Conservation (phyloP, 345 rosid species). For the Barbarea vulgaris region DNA sequence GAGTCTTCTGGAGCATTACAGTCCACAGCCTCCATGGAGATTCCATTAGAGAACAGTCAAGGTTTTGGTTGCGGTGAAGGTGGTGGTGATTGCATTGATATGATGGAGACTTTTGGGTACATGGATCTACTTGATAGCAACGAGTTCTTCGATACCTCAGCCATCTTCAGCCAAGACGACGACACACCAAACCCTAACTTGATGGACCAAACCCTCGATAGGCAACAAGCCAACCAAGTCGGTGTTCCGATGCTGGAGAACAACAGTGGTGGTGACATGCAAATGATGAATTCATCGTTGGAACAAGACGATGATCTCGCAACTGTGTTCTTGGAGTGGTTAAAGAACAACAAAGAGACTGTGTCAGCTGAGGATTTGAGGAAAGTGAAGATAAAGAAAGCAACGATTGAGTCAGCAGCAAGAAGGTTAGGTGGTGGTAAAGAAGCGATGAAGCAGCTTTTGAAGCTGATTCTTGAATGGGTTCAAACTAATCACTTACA, state of each 20-base stretch:
- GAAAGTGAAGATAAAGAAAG: conserved; percentile 87
- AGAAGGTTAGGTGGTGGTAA: conserved; percentile 87
- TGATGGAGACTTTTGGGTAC: conserved; percentile 81
- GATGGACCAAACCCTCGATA: conserved; percentile 39
- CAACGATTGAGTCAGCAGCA: conserved; percentile 89
- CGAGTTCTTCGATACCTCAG: conserved; percentile 73
- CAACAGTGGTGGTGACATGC: conserved; percentile 40
- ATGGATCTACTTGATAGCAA: conserved; percentile 76
- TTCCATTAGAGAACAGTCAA: conserved; percentile 42
- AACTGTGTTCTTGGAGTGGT: conserved; percentile 84
- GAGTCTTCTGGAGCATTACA: conserved; percentile 52
- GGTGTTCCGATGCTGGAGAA: conserved; percentile 34
- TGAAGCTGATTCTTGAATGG: conserved; percentile 97
- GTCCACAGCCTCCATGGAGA: conserved; percentile 81
- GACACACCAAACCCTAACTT: conserved; percentile 37
- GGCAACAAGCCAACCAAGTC: conserved; percentile 14
- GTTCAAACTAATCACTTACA: conserved; percentile 88
- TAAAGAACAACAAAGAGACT: conserved; percentile 74
- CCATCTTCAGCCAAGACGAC: conserved; percentile 57
- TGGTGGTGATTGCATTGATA: conserved; percentile 55
- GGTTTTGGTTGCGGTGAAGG: conserved; percentile 46
- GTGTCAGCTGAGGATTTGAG: conserved; percentile 93
- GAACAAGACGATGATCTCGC: conserved; percentile 72
- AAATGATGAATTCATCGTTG: conserved; percentile 33
- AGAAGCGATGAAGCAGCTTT: conserved; percentile 87